Evolutionary conservation across 768 basidiomycete species (phyloP).

Genomic region (Collybia nuda): DNA sequence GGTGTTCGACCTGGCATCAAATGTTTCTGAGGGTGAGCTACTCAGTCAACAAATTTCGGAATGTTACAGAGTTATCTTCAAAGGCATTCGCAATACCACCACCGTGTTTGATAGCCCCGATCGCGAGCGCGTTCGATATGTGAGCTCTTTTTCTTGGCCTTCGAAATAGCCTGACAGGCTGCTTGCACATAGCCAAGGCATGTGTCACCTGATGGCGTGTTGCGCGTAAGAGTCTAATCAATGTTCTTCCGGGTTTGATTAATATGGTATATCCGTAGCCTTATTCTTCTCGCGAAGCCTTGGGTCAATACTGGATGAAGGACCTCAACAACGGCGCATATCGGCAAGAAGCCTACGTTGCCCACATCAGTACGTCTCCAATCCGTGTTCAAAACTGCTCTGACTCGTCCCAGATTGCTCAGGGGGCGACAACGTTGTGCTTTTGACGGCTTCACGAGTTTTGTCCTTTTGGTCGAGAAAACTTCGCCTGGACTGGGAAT

Average conservation of each 20-base stretch:
- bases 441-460: slow-evolving; percentile 78
- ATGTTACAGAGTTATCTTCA: not conserved
- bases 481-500: slow-evolving; percentile 87
- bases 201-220: slow-evolving; percentile 82
- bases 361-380: slow-evolving; percentile 77
- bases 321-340: slow-evolving; percentile 90
- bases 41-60: not conserved
- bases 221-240: slow-evolving; percentile 51
- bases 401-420: slow-evolving; percentile 56
- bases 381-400: not conserved
- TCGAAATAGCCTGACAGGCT: not conserved
- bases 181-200: slow-evolving; percentile 66
- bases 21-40: slow-evolving; percentile 80
- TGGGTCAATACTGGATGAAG: slow-evolving; percentile 97
- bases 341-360: slow-evolving; percentile 83
- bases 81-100: slow-evolving; percentile 96
- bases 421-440: slow-evolving; percentile 76
- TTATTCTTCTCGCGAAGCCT: slow-evolving; percentile 85
- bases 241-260: not conserved
- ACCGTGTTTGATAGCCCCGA: slow-evolving; percentile 95
- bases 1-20: slow-evolving; percentile 93
- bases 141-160: slow-evolving; percentile 30
- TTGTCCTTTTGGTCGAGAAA: slow-evolving; percentile 85
- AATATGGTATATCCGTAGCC: slow-evolving; percentile 45
- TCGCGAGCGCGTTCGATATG: slow-evolving; percentile 82